These are phyloP conservation scores for Fusarium chuoi DNA, from an alignment of 2,329 filamentous ascomycete genomes.

Conservation along the genomic window DNA sequence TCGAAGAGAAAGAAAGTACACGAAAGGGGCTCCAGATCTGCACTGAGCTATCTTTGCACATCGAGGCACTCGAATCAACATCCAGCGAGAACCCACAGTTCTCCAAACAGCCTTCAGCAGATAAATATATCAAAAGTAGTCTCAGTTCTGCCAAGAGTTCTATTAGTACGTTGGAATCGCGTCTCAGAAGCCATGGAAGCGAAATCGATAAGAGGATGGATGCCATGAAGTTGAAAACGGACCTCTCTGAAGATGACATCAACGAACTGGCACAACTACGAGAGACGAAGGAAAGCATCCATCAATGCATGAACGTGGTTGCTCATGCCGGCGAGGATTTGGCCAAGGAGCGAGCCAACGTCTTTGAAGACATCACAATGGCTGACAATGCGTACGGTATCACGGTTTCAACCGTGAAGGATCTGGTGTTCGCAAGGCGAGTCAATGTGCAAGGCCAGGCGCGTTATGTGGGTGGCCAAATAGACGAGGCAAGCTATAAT, in stretches of 20 bases:
- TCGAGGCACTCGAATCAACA: constrained; percentile 8
- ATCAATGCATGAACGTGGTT: constrained; percentile 37
- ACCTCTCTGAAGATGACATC: constrained; percentile 17
- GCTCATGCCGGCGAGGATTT: constrained; percentile 30
- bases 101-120: constrained; percentile 30
- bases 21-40: constrained; percentile 37
- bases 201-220: constrained; percentile 30
- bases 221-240: constrained; percentile 5
- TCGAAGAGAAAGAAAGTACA: constrained; percentile 40
- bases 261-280: constrained; percentile 29
- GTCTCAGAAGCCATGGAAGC: constrained; percentile 26
- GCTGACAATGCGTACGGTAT: constrained; percentile 37
- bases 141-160: constrained; percentile 26
- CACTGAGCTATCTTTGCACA: constrained; percentile 35
- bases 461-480: constrained; percentile 21
- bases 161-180: constrained; percentile 27
- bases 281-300: constrained; percentile 37
- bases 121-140: constrained; percentile 30
- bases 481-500: constrained; percentile 7
- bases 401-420: constrained; percentile 40
- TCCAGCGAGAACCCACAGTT: neutral
- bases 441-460: constrained; percentile 32
- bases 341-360: constrained; percentile 32
- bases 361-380: constrained; percentile 43
- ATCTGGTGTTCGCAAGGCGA: constrained; percentile 37